Evolutionary conservation across 306 rosid species (phyloP), one percentile per base, ranked within the genome.

Genomic region (Neltuma alba): DNA sequence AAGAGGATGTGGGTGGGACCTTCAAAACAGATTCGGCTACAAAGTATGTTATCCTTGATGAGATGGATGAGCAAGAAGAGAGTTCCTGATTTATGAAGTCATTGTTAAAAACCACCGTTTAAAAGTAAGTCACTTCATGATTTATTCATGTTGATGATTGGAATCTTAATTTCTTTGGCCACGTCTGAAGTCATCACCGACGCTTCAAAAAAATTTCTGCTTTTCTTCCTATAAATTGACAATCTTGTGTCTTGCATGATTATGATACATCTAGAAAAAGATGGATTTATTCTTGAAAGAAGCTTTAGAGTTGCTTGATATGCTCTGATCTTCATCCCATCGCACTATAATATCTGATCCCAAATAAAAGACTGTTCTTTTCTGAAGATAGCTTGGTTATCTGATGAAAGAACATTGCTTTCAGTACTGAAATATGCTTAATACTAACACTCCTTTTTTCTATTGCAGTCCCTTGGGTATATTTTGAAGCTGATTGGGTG

Each of bases 1-100:
- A 58, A 66, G 86, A 80, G 63, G 86, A 66, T 69, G 78, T 41
- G 48, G 81, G 58, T 65, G 86, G 81, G 12, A 71, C 85, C 34
- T 78, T 66, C 45, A 20, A 84, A 57, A 61, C 57, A 71, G 89
- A 88, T 77, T 74, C 77, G 47, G 89, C 87, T n/a, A 83, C 97
- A 76, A 95, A 88, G 83, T 95, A 95, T 85, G 94, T 95, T 82
- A 91, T 95, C 77, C 94, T 95, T 41, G 98, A 91, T 86, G 96
- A 92, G 84, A 80, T 75, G 84, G 98, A 92, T 28, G 94, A 90
- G 79, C 92, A 83, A 82, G 91, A 92, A 52, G 88, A 84, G 67
- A 75, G 61, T 27, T 82, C 61, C 48, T 91, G 84, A 91, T 73
- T 79, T 61, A 58, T 86, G 84, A 90, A 73, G 73, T 72, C 81